phyloP scores from a whole-genome alignment of 352 stramenopile genomes.

The Stramenopiles sp. region DNA sequence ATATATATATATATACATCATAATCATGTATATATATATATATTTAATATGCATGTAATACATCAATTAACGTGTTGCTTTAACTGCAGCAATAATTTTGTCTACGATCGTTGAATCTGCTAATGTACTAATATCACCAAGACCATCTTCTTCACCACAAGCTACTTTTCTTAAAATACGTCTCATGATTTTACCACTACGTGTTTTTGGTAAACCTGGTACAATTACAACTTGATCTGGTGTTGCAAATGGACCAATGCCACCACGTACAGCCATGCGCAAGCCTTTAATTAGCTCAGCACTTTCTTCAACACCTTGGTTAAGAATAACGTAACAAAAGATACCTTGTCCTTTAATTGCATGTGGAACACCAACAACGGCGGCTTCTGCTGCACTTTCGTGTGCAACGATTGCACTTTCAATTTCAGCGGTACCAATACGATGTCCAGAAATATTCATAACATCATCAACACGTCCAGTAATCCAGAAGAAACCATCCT shows the following conservation, averaged over 20 bases:
- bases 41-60: no score
- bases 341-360: slow-evolving; percentile 89
- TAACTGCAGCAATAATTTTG: slow-evolving; percentile 63
- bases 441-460: slow-evolving; percentile 72
- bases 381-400: slow-evolving; percentile 69
- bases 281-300: slow-evolving; percentile 47
- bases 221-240: slow-evolving; percentile 82
- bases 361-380: slow-evolving; percentile 80
- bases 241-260: slow-evolving; percentile 85
- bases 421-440: slow-evolving; percentile 62
- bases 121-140: slow-evolving; percentile 90
- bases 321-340: slow-evolving; percentile 80
- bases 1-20: no score
- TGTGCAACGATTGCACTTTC: slow-evolving; percentile 71
- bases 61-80: no score
- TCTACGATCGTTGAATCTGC: slow-evolving; percentile 82
- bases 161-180: slow-evolving; percentile 94
- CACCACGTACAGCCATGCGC: slow-evolving; percentile 44
- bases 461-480: slow-evolving; percentile 94
- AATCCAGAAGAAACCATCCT: slow-evolving; percentile 95
- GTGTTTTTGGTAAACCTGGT: slow-evolving; percentile 78
- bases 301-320: slow-evolving; percentile 35
- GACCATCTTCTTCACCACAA: slow-evolving; percentile 65
- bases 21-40: no score
- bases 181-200: slow-evolving; percentile 94